Conservation (phyloP, 192 early-diverging fungal genomes). For the Chytriomyces sp. region DNA sequence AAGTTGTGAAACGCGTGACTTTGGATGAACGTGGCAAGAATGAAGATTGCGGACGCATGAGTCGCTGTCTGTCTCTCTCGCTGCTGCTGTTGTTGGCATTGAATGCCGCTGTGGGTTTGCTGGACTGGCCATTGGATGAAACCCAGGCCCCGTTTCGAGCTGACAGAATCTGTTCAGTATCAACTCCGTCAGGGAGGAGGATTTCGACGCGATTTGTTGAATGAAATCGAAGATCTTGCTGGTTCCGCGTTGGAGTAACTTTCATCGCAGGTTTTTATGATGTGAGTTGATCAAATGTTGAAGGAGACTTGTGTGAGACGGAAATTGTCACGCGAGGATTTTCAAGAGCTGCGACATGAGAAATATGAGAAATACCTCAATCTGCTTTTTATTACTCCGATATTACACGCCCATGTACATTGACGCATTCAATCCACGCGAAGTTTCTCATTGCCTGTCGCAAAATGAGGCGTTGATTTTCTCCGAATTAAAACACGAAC, state of each 20-base stretch:
- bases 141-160: not conserved
- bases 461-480: not conserved
- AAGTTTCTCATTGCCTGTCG: not conserved
- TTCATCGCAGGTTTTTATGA: no score
- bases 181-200: not conserved
- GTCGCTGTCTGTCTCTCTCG: not conserved
- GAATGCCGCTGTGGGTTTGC: not conserved
- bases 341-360: no score
- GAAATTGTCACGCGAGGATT: not conserved
- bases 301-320: not conserved
- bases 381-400: no score
- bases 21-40: not conserved
- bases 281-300: not conserved
- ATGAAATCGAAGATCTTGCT: slow-evolving; percentile 16
- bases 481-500: not conserved
- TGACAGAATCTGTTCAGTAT: not conserved
- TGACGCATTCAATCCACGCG: not conserved
- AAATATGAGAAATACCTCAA: no score
- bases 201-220: slow-evolving; percentile 22
- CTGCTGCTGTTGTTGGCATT: no score
- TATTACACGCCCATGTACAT: not conserved
- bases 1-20: slow-evolving; percentile 15
- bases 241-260: not conserved
- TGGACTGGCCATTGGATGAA: not conserved
- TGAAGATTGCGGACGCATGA: not conserved